These are phyloP conservation scores for Epicoccum nigrum DNA, from an alignment of 2,329 filamentous ascomycete genomes.

Conservation along the genomic window DNA sequence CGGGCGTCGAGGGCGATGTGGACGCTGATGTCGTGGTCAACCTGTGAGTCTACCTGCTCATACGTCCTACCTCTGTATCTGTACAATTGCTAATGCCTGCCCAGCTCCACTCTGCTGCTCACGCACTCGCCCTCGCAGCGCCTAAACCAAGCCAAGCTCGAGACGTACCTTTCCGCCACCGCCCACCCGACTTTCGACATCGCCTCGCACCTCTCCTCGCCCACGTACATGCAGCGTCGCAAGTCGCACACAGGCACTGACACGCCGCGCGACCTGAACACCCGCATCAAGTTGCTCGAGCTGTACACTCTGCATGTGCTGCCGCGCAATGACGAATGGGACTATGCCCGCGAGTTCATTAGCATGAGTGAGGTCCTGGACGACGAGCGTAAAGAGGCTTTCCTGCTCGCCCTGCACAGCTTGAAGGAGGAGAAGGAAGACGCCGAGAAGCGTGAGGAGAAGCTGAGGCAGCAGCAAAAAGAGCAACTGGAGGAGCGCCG, in stretches of 20 bases:
- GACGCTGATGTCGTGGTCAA: slow-evolving; percentile 95
- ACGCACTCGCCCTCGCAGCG: slow-evolving; percentile 86
- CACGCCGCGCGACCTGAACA: slow-evolving; percentile 82
- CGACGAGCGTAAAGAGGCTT: slow-evolving; percentile 87
- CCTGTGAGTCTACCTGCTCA: slow-evolving; percentile 60
- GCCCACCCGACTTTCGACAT: slow-evolving; percentile 76
- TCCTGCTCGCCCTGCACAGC: slow-evolving; percentile 82
- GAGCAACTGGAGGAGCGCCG: slow-evolving; percentile 60
- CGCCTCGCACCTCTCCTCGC: slow-evolving; percentile 64
- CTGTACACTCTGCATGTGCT: slow-evolving; percentile 94
- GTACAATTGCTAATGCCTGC: slow-evolving; percentile 10
- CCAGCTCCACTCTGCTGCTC: slow-evolving; percentile 83
- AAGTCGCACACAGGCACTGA: slow-evolving; percentile 67
- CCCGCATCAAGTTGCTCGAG: slow-evolving; percentile 89
- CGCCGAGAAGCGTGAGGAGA: slow-evolving; percentile 66
- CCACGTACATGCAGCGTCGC: slow-evolving; percentile 40
- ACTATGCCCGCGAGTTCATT: slow-evolving; percentile 92
- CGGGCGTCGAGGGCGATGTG: slow-evolving; percentile 85
- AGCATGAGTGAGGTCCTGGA: slow-evolving; percentile 84
- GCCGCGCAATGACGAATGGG: slow-evolving; percentile 93
- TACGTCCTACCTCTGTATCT: too few species aligned
- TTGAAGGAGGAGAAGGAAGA: slow-evolving; percentile 83
- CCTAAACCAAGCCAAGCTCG: slow-evolving; percentile 84
- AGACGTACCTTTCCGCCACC: slow-evolving; percentile 83
- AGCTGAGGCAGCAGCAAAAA: slow-evolving; percentile 67